Evolutionary conservation across 768 basidiomycete species (phyloP).

Genomic region (Tulasnella calospora): DNA sequence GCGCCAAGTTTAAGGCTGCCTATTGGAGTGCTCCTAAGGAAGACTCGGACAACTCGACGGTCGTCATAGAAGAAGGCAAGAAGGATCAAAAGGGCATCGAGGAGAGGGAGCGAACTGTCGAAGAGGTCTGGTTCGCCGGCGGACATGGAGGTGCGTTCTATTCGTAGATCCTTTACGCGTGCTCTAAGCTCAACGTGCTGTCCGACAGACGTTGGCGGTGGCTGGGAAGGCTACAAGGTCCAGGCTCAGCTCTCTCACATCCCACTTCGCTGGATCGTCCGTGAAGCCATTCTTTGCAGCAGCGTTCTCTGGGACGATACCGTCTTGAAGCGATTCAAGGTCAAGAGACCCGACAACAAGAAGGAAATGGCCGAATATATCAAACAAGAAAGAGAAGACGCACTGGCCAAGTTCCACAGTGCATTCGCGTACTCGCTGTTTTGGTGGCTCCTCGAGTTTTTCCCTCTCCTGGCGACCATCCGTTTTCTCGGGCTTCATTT

Average conservation of each 20-base stretch:
- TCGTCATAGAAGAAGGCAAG: too few relatives aligned
- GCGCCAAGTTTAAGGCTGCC: conserved; percentile 32
- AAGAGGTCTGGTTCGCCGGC: conserved; percentile 26
- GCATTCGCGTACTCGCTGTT: background rate
- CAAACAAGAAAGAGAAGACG: conserved; percentile 12
- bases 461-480: background rate
- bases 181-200: background rate
- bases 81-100: background rate
- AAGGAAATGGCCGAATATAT: conserved; percentile 13
- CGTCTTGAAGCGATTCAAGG: conserved; percentile 8
- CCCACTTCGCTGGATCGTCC: conserved; percentile 28
- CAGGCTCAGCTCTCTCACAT: background rate
- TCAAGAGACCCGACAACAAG: background rate
- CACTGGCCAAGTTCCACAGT: background rate
- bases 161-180: background rate
- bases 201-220: conserved; percentile 23
- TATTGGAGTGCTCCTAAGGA: background rate
- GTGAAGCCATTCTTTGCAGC: conserved; percentile 5
- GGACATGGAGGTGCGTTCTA: conserved; percentile 3
- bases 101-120: background rate
- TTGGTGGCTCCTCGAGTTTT: conserved; percentile 13
- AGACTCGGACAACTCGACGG: too few relatives aligned
- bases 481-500: background rate
- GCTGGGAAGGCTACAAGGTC: background rate
- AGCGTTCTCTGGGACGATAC: background rate